Evolutionary conservation across 2,329 filamentous ascomycete genomes (phyloP).

Genomic region (Fusarium nurragi): DNA sequence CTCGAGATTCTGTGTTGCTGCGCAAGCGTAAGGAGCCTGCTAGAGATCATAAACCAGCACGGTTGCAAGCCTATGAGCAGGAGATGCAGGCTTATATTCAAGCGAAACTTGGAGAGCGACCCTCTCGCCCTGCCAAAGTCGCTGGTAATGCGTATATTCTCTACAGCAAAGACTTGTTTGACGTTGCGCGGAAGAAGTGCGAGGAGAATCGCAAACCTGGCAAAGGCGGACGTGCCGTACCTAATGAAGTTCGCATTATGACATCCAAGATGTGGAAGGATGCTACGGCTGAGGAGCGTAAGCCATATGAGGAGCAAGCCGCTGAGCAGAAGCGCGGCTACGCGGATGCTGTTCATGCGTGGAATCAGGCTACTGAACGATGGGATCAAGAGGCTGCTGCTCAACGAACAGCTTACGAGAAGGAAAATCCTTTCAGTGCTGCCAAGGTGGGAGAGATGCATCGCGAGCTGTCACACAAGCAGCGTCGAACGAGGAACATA

Average conservation of each 20-base stretch:
- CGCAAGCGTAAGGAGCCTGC: constrained; percentile 65
- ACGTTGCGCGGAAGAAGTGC: constrained; percentile 67
- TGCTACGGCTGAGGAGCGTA: constrained; percentile 72
- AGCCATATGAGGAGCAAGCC: constrained; percentile 81
- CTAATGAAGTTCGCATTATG: constrained; percentile 86
- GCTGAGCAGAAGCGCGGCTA: constrained; percentile 75
- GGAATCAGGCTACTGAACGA: constrained; percentile 67
- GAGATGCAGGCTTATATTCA: constrained; percentile 63
- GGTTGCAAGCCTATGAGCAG: constrained; percentile 65
- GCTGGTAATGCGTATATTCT: constrained; percentile 88
- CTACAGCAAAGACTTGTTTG: constrained; percentile 82
- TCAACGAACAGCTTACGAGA: constrained; percentile 62
- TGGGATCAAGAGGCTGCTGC: constrained; percentile 77
- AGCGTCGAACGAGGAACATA: constrained; percentile 50
- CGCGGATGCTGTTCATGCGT: constrained; percentile 64
- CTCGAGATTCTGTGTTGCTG: constrained; percentile 63
- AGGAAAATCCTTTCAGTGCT: constrained; percentile 56
- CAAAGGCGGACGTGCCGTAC: constrained; percentile 68
- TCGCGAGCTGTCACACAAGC: constrained; percentile 43
- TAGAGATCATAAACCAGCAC: constrained; percentile 61
- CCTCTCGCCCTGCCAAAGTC: constrained; percentile 75
- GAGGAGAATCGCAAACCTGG: constrained; percentile 70
- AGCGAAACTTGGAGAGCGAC: constrained; percentile 75
- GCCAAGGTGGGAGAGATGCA: constrained; percentile 40
- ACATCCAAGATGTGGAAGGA: constrained; percentile 93